Base-by-base conservation (phyloP, 129 eudicot genomes). In the Oenanthe sinensis region DNA sequence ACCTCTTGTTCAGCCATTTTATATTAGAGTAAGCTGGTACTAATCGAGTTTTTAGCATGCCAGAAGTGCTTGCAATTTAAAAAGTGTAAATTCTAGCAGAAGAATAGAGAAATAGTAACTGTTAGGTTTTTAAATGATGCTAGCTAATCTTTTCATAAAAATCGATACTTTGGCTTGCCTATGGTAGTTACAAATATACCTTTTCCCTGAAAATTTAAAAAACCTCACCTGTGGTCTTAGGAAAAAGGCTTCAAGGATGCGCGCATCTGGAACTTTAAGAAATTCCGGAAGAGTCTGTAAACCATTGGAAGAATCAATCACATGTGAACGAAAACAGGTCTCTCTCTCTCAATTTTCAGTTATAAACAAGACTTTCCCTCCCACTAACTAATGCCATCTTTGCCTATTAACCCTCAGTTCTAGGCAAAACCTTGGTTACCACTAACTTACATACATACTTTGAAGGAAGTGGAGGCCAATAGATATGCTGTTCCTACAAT, bases 291-390 rank as follows among this genome's bases (percentile, higher is more conserved):
- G 76, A 85, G 87, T 76, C 43, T 85, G 82, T n/a, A 88, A 75
- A 79, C 81, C 82, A 40, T 80, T 73, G 79, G 91, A 81, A 80
- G 97, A 92, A 80, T 81, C 87, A 77, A 83, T 79, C 71, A 77
- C 75, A 37, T 82, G 81, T 69, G 87, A 82, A 69, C 92, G 81
- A 49, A 83, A 87, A 45, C 88, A n/a, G n/a, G n/a, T n/a, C n/a
- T n/a, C n/a, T n/a, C n/a, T n/a, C n/a, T n/a, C n/a, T n/a, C n/a
- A n/a, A n/a, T n/a, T n/a, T n/a, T n/a, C n/a, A n/a, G n/a, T n/a
- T n/a, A n/a, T 7, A 19, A 39, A 22, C 68, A 16, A 52, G 40
- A 36, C 6, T 37, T 48, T 52, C 26, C 55, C 22, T 48, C 37
- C 9, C 68, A 58, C 74, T 60, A 48, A 63, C 36, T 44, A 19